phyloP scores from a whole-genome alignment of 1,284 basidiomycete species.

The Moniliophthora roreri region DNA sequence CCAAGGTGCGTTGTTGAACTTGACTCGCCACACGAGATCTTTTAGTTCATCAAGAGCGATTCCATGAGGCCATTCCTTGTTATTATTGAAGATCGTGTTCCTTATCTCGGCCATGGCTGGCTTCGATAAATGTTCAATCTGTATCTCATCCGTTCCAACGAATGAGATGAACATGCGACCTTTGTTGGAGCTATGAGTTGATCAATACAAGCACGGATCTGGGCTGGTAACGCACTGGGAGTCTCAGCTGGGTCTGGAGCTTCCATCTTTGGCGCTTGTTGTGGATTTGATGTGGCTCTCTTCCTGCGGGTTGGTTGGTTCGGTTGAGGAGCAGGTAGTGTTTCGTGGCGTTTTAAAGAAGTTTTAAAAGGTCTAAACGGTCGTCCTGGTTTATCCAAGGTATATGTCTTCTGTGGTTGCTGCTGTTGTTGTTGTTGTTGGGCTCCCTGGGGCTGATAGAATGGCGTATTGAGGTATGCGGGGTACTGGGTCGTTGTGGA shows the following conservation, averaged over 20 bases:
- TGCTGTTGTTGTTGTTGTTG: conserved; percentile 15
- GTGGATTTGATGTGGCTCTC: conserved; percentile 4
- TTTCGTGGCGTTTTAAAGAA: conserved; percentile 17
- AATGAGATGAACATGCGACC: conserved; percentile 62
- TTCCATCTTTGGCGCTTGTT: conserved; percentile 2
- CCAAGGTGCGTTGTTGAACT: conserved; percentile 47
- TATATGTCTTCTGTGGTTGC: conserved; percentile 11
- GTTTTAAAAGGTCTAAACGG: conserved; percentile 12
- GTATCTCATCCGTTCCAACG: conserved; percentile 45
- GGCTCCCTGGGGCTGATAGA: conserved; percentile 24
- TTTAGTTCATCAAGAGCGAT: conserved; percentile 27
- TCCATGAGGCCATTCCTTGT: conserved; percentile 41
- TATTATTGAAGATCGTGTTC: conserved; percentile 35
- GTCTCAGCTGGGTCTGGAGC: conserved; percentile 1
- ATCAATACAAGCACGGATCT: not conserved
- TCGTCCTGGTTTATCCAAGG: conserved; percentile 3
- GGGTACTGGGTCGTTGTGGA: conserved; percentile 22
- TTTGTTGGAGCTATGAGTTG: conserved; percentile 21
- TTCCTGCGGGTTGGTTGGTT: not conserved
- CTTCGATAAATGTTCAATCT: conserved; percentile 42
- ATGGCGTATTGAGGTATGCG: conserved; percentile 26
- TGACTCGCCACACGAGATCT: conserved; percentile 34
- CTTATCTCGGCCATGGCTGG: conserved; percentile 42
- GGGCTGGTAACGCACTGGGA: conserved; percentile 12
- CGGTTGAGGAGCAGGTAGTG: conserved; percentile 3